Percentiles rank a stretch among this genome's conserved stretches.
phyloP scores from a whole-genome alignment of 164 flowering plant species.

The Vitis riparia region DNA sequence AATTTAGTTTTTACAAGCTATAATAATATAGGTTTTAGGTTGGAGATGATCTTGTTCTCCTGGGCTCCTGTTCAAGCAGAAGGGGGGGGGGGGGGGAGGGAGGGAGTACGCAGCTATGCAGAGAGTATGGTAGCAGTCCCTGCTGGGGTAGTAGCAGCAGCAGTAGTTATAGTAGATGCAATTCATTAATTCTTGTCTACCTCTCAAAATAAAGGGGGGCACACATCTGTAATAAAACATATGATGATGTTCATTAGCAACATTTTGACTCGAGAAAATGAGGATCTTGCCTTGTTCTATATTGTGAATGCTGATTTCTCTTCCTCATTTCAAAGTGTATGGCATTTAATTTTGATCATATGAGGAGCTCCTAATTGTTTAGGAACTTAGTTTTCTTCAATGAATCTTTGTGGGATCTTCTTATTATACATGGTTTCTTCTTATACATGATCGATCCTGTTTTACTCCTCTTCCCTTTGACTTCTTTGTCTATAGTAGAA shows the following conservation, averaged over 20 bases:
- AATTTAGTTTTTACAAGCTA: neutral
- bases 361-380: no score
- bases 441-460: neutral
- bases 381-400: neutral
- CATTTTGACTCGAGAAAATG: neutral
- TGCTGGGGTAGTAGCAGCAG: no score
- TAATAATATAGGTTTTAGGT: slow-evolving; percentile 15
- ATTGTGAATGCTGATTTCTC: neutral
- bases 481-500: slow-evolving; percentile 22
- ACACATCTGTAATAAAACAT: neutral
- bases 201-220: neutral
- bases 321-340: no score
- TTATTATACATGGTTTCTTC: no score
- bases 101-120: no score
- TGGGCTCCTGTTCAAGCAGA: slow-evolving; percentile 6
- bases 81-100: neutral
- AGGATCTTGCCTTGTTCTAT: neutral
- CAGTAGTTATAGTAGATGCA: neutral
- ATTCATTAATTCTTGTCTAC: neutral
- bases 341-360: no score
- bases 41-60: slow-evolving; percentile 98
- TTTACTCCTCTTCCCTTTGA: neutral
- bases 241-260: neutral
- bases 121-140: no score
- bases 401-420: slow-evolving; percentile 13